Evolutionary conservation across 441 rosid species (phyloP), one percentile per base, ranked within the genome.

Genomic region (Erysimum cheiri): DNA sequence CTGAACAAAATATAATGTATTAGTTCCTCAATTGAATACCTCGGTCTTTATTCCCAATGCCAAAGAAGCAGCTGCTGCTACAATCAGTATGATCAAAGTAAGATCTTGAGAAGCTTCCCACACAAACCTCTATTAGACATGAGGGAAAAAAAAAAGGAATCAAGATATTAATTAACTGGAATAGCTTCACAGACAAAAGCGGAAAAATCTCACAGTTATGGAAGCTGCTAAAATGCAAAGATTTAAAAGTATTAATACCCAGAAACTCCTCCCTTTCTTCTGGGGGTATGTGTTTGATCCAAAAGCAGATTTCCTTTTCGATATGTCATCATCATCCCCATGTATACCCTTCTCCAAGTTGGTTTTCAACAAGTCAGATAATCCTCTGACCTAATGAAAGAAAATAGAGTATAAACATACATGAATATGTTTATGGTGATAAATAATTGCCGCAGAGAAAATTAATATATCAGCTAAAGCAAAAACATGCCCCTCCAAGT

Each of bases 21-120:
- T 12, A 75, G 10, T 31, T 65, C 47, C 29, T 49, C 48, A 36
- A 47, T 52, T 71, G 60, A 79, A 79, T 81, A 95, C 99, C 98
- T 94, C 97, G 26, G 97, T 82, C 81, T 91, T 91, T 78, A 93
- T 93, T 57, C 97, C 98, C 80, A 93, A 77, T 26, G 76, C 98
- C 85, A 93, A 79, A 74, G 96, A 93, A 79, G 93, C 96, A 72
- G 73, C 89, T 29, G 99, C 99, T 81, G 99, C 99, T 50, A 90
- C 73, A 81, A 92, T 84, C 87, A 92, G 80, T 82, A 94, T 92
- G 78, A 92, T 83, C 81, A 94, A 78, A 43, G 99, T 92, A 83
- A 92, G 96, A 84, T 92, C 99, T 75, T 92, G 99, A 85, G 98
- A 88, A 59, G 99, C 97, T 83, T 94, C 99, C 99, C 99, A 95